Evolutionary conservation across 2,329 filamentous ascomycete species (phyloP), one percentile per base, ranked within the genome.

Genomic region (Fusarium abutilonis): DNA sequence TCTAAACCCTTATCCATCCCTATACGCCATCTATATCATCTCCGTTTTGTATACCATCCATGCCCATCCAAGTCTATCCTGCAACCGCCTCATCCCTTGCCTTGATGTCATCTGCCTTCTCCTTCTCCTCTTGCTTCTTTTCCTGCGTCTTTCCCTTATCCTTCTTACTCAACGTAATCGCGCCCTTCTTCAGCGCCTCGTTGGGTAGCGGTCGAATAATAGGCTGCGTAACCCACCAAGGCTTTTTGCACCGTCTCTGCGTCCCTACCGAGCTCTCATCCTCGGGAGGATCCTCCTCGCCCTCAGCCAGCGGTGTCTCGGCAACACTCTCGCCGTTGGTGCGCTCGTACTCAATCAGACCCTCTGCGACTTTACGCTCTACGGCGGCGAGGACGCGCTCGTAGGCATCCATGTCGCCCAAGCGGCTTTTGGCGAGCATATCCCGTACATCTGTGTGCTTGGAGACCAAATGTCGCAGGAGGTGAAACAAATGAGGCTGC

Each of bases 401-500:
- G 71, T 91, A 93, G 0, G 85, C 87, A 1, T 83, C 79, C 51
- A 98, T 86, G 67, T 96, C 90, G 32, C 90, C 90, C 11, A 86
- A 81, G 17, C 83, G 79, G 14, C 83, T 85, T 59, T 82, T 82
- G 1, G 92, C 93, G 3, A 99, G 83, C n/a, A 89, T 86, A 73
- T 98, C 92, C 29, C 95, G 86, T 29, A 98, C 87, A 66, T 95
- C 84, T 21, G 91, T 93, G 76, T 97, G 91, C 60, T 83, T 84
- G 3, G 88, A 82, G 31, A 99, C 88, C 21, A 98, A 84, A 29
- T 94, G 88, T 14, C 94, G 86, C 19, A 98, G 84, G 23, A 99
- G 84, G 74, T 96, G 91, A 81, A 99, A 99, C 39, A 97, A 85
- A 75, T 99, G 95, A 1, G 92, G 87, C 75, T 98, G 93, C 83